phyloP scores from a whole-genome alignment of 257 asterid species.

The Lithospermum erythrorhizon region DNA sequence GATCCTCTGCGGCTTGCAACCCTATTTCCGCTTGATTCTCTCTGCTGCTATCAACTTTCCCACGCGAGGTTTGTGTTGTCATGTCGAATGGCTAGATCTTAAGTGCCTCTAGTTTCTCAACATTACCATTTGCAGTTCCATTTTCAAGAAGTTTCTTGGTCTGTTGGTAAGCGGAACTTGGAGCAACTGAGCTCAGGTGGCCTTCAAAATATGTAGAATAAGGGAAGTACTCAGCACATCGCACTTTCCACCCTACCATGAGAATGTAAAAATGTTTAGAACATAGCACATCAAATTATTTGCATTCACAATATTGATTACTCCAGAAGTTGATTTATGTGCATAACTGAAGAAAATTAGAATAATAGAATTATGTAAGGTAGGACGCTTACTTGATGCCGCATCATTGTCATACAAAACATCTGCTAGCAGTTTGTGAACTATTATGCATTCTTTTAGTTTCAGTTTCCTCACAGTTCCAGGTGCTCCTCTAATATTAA shows the following conservation, averaged over 20 bases:
- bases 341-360: neutral
- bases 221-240: conserved; percentile 70
- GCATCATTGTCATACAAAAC: conserved; percentile 53
- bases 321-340: neutral
- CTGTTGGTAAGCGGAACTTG: conserved; percentile 25
- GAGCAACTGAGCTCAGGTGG: conserved; percentile 48
- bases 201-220: conserved; percentile 72
- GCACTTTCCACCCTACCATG: conserved; percentile 70
- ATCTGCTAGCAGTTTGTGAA: conserved; percentile 51
- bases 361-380: neutral
- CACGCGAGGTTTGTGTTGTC: neutral
- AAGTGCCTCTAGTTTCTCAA: conserved; percentile 41
- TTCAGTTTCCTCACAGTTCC: conserved; percentile 36
- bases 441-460: conserved; percentile 60
- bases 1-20: no score
- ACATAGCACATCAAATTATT: neutral
- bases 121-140: conserved; percentile 48
- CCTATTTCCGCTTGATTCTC: neutral
- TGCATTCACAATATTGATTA: neutral
- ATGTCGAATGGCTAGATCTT: conserved; percentile 44
- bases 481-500: conserved; percentile 41
- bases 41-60: neutral
- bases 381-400: conserved; percentile 50
- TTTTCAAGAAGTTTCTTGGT: conserved; percentile 34
- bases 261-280: conserved; percentile 1